phyloP scores from a whole-genome alignment of 495 filamentous ascomycete species.

The Penicillium longicatenatum region DNA sequence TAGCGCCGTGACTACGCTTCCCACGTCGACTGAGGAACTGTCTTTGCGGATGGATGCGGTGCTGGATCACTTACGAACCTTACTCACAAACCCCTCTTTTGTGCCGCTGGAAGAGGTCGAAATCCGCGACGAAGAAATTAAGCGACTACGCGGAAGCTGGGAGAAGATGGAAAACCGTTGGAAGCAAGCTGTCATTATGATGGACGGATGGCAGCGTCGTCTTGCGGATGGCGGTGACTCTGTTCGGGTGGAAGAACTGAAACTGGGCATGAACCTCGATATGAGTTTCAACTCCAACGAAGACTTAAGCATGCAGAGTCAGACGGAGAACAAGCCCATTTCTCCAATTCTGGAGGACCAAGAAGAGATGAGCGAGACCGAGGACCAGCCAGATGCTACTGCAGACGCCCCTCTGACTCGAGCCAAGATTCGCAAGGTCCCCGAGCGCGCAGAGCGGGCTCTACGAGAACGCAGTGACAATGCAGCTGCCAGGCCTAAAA shows the following conservation, averaged over 20 bases:
- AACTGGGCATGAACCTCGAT: constrained; percentile 70
- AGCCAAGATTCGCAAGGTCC: constrained; percentile 27
- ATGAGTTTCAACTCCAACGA: constrained; percentile 56
- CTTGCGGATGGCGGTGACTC: constrained; percentile 78
- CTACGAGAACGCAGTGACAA: constrained; percentile 50
- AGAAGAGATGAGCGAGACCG: constrained; percentile 35
- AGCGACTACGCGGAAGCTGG: constrained; percentile 76
- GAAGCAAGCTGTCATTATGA: constrained; percentile 85
- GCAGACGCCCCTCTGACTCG: constrained; percentile 12
- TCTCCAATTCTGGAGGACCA: constrained; percentile 57
- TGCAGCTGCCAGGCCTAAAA: constrained; percentile 28
- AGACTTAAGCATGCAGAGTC: constrained; percentile 36
- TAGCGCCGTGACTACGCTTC: constrained; percentile 41
- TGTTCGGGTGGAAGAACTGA: constrained; percentile 80
- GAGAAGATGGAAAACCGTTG: constrained; percentile 89
- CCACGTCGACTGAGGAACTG: constrained; percentile 70
- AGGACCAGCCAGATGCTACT: constrained; percentile 26
- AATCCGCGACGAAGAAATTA: constrained; percentile 86
- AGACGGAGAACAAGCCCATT: constrained; percentile 42
- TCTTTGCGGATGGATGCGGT: constrained; percentile 70
- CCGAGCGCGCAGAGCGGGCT: constrained; percentile 34
- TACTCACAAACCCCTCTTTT: constrained; percentile 94
- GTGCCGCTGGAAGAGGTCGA: constrained; percentile 95
- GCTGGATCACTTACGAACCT: constrained; percentile 73
- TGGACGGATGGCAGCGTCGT: constrained; percentile 88